Evolutionary conservation across 768 basidiomycete species (phyloP).

Genomic region (Serendipita sp.): DNA sequence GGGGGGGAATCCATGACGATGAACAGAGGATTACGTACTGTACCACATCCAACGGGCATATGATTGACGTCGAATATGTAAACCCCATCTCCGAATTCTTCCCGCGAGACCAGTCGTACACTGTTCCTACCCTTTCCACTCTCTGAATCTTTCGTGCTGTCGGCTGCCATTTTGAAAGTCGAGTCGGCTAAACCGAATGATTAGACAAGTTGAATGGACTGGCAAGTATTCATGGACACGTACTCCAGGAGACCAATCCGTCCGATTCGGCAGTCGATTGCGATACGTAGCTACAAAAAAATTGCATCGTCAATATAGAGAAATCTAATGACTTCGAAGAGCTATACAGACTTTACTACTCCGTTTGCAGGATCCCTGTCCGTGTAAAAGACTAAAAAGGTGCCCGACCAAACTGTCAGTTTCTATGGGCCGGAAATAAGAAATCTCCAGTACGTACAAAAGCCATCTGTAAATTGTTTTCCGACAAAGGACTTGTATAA

Average conservation of each 20-base stretch:
- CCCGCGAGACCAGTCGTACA: background rate
- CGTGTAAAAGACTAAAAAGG: background rate
- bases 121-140: background rate
- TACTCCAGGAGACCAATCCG: constrained; percentile 1
- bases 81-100: background rate
- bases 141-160: background rate
- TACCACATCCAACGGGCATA: background rate
- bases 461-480: background rate
- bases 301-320: background rate
- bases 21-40: background rate
- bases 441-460: background rate
- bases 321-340: background rate
- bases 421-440: background rate
- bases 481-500: constrained; percentile 5
- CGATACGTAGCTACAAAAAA: background rate
- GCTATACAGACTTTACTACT: background rate
- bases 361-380: constrained; percentile 1
- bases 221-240: background rate
- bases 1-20: background rate
- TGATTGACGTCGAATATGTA: background rate
- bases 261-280: background rate
- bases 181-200: background rate
- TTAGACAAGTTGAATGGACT: background rate
- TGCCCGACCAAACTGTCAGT: background rate
- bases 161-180: background rate